A percentile compares a stretch with the other conserved stretches of the same genome.
phyloP scores from a whole-genome alignment of 2,329 filamentous ascomycete genomes.

The Thielaviopsis ethacetica region DNA sequence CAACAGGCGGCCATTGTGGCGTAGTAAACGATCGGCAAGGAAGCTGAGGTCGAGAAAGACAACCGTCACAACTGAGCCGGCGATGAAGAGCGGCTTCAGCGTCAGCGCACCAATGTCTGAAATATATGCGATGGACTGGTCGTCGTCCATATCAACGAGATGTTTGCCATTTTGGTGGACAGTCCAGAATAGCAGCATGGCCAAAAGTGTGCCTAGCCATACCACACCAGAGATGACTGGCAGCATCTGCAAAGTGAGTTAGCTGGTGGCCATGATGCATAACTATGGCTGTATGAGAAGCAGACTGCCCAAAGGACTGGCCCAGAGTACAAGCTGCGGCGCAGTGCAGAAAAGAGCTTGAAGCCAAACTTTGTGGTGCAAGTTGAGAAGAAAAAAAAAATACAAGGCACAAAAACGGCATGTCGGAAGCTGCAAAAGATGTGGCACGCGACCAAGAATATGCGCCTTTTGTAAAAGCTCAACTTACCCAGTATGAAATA shows the following conservation, averaged over 20 bases:
- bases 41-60: slow-evolving; percentile 72
- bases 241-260: slow-evolving; percentile 31
- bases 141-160: slow-evolving; percentile 42
- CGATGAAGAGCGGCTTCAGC: slow-evolving; percentile 65
- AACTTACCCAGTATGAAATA: slow-evolving; percentile 12
- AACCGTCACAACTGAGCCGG: slow-evolving; percentile 53
- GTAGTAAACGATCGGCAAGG: slow-evolving; percentile 65
- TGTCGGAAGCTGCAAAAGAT: not conserved
- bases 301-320: not conserved
- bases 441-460: not conserved
- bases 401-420: not conserved
- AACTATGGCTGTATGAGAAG: not conserved
- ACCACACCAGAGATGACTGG: slow-evolving; percentile 50
- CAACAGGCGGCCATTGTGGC: slow-evolving; percentile 63
- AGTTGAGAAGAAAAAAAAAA: not conserved
- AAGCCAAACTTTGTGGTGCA: not conserved
- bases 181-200: slow-evolving; percentile 55
- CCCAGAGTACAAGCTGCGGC: not conserved
- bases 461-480: not conserved
- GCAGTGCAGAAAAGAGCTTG: not conserved
- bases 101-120: slow-evolving; percentile 45
- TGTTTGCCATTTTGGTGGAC: slow-evolving; percentile 33
- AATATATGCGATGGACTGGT: slow-evolving; percentile 54
- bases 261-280: not conserved
- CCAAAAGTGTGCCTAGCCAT: slow-evolving; percentile 53